Base-by-base conservation (phyloP, 805 yeast genomes). In the Maudiozyma bulderi region DNA sequence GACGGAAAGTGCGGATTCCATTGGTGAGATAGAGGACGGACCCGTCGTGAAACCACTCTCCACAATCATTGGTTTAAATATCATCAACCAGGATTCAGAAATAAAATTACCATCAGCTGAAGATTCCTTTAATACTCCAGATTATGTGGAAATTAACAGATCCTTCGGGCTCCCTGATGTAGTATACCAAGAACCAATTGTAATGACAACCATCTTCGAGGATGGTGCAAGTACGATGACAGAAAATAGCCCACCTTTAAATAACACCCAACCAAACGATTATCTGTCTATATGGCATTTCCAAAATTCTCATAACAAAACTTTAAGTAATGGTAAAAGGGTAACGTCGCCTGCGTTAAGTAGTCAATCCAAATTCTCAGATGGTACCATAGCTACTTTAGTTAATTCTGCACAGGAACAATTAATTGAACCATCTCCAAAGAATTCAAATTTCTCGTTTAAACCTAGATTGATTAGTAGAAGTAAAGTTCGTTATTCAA, bases 231-330 rank as follows among this genome's bases (percentile, higher is more conserved):
- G 29, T 38, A 40, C 43, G 20, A 40, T 9, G 13, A 28, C 30
- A 6, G 46, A 29, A 39, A n/a, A 30, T 14, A 13, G 32, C n/a
- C 15, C 31, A 31, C 3, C 14, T 2, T 8, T 20, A 6, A 42
- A 50, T 15, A 40, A 55, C 1, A 47, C 40, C 26, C 55, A 54
- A 26, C 56, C 58, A 6, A 50, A 54, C 3, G 55, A 56, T 48
- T 64, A 58, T 45, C 52, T 64, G 6, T 58, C 67, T 1, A 60
- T 64, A 6, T 64, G 68, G 68, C 67, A 60, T 47, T 46, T 44
- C 31, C 67, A 63, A 45, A 61, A 59, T 39, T 5, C 8, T 7
- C 4, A 8, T n/a, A 15, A 13, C 8, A 30, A 40, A 26, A 28
- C 14, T 13, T n/a, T 7, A 8, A 28, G 13, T 11, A 50, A 48